Conservation (phyloP, 768 basidiomycete genomes). For the Mycena alexandri region DNA sequence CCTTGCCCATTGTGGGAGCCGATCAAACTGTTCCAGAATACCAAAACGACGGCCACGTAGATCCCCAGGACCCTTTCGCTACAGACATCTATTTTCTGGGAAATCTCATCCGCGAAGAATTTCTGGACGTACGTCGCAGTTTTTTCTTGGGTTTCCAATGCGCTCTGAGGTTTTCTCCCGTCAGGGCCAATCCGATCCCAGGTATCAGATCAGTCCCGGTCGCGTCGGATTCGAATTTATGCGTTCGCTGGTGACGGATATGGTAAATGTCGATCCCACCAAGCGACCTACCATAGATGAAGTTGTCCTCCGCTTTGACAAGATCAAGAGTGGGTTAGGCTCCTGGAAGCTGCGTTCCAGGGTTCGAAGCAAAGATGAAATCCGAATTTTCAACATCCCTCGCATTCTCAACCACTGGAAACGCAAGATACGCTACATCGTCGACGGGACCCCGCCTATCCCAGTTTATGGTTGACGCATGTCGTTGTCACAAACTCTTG, state of each 20-base stretch:
- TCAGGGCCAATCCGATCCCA: neutral
- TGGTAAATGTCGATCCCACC: neutral
- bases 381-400: neutral
- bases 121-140: neutral
- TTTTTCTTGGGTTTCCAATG: too few relatives aligned
- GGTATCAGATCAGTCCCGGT: neutral
- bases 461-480: neutral
- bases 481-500: too few relatives aligned
- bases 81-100: constrained; percentile 13
- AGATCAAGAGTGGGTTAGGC: neutral
- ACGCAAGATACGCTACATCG: neutral
- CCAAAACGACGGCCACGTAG: neutral
- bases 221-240: constrained; percentile 5
- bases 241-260: neutral
- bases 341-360: constrained; percentile 4
- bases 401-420: neutral
- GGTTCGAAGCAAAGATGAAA: neutral
- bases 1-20: neutral
- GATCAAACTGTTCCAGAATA: constrained; percentile 1
- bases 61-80: neutral
- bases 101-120: neutral
- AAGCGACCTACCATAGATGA: neutral
- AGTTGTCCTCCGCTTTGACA: neutral
- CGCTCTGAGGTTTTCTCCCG: neutral
- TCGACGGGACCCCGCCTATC: neutral